A percentile compares a stretch with the other conserved stretches of the same genome.
These are phyloP conservation scores for Neurospora sp. DNA, from an alignment of 495 filamentous ascomycete species.

Conservation along the genomic window DNA sequence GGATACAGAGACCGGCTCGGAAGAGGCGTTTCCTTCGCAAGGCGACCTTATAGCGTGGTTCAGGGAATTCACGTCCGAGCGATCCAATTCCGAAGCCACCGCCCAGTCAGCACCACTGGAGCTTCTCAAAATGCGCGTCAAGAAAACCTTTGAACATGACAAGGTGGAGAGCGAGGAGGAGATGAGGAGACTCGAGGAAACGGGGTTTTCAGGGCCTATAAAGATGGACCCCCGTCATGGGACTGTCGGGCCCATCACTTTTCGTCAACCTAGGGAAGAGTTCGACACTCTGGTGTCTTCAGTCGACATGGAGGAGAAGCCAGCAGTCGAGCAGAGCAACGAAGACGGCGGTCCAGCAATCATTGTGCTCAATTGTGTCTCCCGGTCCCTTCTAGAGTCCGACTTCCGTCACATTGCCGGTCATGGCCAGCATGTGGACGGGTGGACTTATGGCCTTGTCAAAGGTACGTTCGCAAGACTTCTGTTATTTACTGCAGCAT, in stretches of 20 bases:
- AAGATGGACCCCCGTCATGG: background rate
- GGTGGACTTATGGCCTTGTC: constrained; percentile 48
- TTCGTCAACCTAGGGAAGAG: background rate
- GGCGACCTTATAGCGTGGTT: background rate
- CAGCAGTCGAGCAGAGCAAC: background rate
- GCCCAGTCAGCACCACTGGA: background rate
- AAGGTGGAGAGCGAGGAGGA: background rate
- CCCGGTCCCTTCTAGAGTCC: constrained; percentile 44
- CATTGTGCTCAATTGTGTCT: constrained; percentile 39
- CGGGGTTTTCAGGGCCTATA: background rate
- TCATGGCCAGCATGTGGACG: constrained; percentile 51
- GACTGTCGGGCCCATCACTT: background rate
- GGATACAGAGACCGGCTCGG: background rate
- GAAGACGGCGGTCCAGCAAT: background rate
- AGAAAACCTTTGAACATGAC: background rate
- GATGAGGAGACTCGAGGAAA: background rate
- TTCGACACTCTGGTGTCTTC: background rate
- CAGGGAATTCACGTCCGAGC: background rate
- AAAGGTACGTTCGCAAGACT: constrained; percentile 14
- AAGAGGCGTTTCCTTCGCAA: background rate
- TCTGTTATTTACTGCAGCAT: background rate
- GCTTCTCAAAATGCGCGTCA: background rate
- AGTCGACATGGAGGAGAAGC: background rate
- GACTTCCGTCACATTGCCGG: constrained; percentile 54
- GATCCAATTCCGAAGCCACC: background rate